phyloP scores from a whole-genome alignment of 441 rosid species.

The Euphorbia celastroides region DNA sequence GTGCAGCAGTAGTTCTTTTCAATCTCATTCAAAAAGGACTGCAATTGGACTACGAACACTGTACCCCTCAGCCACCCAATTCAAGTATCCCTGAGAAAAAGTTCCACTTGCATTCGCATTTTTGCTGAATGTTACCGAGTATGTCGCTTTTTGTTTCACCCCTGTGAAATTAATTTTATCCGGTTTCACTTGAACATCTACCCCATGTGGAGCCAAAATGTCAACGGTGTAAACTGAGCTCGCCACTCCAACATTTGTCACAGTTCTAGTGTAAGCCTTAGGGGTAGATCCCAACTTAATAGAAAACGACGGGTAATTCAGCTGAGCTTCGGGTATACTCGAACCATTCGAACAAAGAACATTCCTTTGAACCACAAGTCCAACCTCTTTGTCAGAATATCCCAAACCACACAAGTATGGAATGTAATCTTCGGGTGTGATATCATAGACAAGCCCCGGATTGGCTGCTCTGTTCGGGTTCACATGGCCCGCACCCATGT shows the following conservation, averaged over 20 bases:
- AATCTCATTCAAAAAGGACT: conserved; percentile 11
- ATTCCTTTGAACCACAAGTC: conserved; percentile 9
- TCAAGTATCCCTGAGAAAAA: conserved; percentile 25
- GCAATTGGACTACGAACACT: conserved; percentile 32
- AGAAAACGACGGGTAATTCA: conserved; percentile 28
- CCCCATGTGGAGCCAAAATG: conserved; percentile 28
- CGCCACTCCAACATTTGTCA: conserved; percentile 22
- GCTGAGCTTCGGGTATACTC: conserved; percentile 22
- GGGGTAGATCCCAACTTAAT: conserved; percentile 8
- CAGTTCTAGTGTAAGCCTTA: conserved; percentile 9
- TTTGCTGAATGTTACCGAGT: conserved; percentile 24
- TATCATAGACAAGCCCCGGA: conserved; percentile 32
- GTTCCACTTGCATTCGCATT: background rate
- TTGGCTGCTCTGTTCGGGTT: conserved; percentile 26
- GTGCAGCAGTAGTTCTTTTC: background rate
- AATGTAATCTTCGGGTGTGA: conserved; percentile 27
- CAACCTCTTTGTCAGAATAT: conserved; percentile 17
- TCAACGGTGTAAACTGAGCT: conserved; percentile 19
- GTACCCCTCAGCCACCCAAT: conserved; percentile 25
- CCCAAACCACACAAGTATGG: conserved; percentile 35
- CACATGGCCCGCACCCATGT: conserved; percentile 37
- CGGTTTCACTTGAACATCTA: conserved; percentile 31
- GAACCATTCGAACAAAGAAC: conserved; percentile 14
- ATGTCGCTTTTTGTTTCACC: conserved; percentile 34
- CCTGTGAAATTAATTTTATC: conserved; percentile 21